phyloP scores from a whole-genome alignment of 192 early-diverging fungal genomes.

The Backusella liffmaniae region DNA sequence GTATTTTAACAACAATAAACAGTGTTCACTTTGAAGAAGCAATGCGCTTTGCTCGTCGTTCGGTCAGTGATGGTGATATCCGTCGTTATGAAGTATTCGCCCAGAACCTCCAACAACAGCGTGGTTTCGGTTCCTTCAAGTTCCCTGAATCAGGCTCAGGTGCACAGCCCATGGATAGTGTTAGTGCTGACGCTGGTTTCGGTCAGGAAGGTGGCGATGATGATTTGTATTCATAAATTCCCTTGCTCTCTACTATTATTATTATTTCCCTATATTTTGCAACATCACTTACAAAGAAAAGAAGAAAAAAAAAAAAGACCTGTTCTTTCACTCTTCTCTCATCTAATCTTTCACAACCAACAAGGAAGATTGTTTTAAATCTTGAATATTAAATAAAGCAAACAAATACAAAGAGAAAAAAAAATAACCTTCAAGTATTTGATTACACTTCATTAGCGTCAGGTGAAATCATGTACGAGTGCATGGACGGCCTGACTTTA shows the following conservation, averaged over 20 bases:
- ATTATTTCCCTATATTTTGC: background rate
- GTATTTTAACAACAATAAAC: background rate
- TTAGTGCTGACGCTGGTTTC: constrained; percentile 49
- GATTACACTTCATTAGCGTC: background rate
- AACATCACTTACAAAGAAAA: background rate
- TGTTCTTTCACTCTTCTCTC: background rate
- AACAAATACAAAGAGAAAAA: background rate
- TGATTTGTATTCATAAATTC: constrained; percentile 76
- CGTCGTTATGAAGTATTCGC: constrained; percentile 99
- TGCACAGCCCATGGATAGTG: constrained; percentile 13
- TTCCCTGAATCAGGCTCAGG: constrained; percentile 71
- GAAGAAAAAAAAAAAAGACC: background rate
- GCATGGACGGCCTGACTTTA: background rate
- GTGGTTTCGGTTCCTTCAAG: constrained; percentile 95
- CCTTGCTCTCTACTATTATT: background rate
- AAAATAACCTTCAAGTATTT: background rate
- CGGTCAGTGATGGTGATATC: constrained; percentile 93
- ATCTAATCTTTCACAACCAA: background rate
- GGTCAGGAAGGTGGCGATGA: constrained; percentile 72
- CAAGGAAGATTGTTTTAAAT: background rate
- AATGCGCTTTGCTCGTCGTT: constrained; percentile 94
- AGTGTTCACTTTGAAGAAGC: constrained; percentile 96
- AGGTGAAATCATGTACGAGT: background rate
- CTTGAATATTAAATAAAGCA: background rate
- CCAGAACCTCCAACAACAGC: constrained; percentile 92